A percentile compares a stretch with the other conserved stretches of the same genome.
These are phyloP conservation scores for Cytospora mali DNA, from an alignment of 2,329 filamentous ascomycete species.

Conservation along the genomic window DNA sequence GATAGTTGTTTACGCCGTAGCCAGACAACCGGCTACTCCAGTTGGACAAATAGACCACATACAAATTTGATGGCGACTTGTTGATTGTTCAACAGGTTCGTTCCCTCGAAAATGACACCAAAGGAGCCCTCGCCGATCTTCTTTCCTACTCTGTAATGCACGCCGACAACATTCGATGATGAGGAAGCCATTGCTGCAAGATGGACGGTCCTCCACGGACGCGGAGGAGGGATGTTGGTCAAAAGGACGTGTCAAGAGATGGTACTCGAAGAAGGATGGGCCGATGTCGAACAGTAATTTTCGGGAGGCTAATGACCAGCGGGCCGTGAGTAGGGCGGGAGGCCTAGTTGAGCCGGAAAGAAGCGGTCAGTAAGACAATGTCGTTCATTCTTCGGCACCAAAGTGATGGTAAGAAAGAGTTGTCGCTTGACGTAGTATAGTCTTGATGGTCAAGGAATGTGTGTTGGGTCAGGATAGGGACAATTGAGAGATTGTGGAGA, in stretches of 20 bases:
- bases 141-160: constrained; percentile 98
- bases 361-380: constrained; percentile 27
- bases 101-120: constrained; percentile 98
- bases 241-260: constrained; percentile 7
- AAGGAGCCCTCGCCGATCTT: constrained; percentile 99
- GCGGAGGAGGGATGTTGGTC: constrained; percentile 13
- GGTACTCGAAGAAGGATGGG: constrained; percentile 15
- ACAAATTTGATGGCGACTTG: constrained; percentile 99
- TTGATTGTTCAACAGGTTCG: constrained; percentile 97
- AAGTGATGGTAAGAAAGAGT: neutral
- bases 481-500: constrained; percentile 19
- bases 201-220: constrained; percentile 18
- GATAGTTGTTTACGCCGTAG: constrained; percentile 3
- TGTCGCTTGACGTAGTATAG: constrained; percentile 1
- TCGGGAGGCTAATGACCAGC: constrained; percentile 24
- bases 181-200: constrained; percentile 72
- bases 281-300: constrained; percentile 20
- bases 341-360: constrained; percentile 25
- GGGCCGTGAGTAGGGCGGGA: constrained; percentile 14
- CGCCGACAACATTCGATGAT: constrained; percentile 95
- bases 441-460: constrained; percentile 13
- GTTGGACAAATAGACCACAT: constrained; percentile 45
- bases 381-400: constrained; percentile 24
- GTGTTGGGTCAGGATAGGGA: neutral
- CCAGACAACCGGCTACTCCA: too few species aligned